A percentile compares a stretch with the other conserved stretches of the same genome.
These are phyloP conservation scores for Anaeramoeba flamelloides DNA, from an alignment of 78 protist species.

Conservation along the genomic window DNA sequence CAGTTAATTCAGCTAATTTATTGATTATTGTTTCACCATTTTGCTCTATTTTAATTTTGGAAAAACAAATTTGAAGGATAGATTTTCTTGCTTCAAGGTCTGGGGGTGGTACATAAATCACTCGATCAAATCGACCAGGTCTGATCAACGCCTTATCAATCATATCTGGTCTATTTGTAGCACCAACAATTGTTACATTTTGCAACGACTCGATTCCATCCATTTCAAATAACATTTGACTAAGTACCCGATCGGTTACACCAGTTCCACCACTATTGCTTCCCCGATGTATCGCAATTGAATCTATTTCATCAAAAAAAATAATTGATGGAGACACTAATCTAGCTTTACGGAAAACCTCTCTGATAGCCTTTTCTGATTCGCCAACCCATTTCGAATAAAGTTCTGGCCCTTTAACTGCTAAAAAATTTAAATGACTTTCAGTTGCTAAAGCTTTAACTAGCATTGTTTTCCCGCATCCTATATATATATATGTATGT, in stretches of 20 bases:
- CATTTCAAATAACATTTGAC: conserved; percentile 67
- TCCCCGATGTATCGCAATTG: no score
- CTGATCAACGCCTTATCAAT: conserved; percentile 75
- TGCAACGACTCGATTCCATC: conserved; percentile 64
- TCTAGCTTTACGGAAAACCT: conserved; percentile 59
- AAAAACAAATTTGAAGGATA: neutral
- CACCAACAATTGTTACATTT: conserved; percentile 66
- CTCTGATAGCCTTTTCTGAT: conserved; percentile 61
- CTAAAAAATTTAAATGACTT: no score
- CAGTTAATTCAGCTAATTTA: neutral
- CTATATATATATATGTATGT: no score
- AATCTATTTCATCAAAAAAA: no score
- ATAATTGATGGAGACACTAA: conserved; percentile 10
- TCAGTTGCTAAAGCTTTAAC: no score
- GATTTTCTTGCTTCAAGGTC: conserved; percentile 28
- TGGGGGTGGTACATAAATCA: conserved; percentile 58
- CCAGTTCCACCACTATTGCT: conserved; percentile 46
- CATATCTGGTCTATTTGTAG: conserved; percentile 82
- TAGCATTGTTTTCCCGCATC: no score
- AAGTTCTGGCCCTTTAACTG: no score
- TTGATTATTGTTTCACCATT: conserved; percentile 2
- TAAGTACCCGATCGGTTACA: conserved; percentile 3
- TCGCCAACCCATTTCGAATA: conserved; percentile 80
- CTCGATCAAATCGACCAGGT: conserved; percentile 77
- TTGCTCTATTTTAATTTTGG: neutral